These are phyloP conservation scores for Lupinus albus DNA, from an alignment of 306 rosid species.

Conservation along the genomic window DNA sequence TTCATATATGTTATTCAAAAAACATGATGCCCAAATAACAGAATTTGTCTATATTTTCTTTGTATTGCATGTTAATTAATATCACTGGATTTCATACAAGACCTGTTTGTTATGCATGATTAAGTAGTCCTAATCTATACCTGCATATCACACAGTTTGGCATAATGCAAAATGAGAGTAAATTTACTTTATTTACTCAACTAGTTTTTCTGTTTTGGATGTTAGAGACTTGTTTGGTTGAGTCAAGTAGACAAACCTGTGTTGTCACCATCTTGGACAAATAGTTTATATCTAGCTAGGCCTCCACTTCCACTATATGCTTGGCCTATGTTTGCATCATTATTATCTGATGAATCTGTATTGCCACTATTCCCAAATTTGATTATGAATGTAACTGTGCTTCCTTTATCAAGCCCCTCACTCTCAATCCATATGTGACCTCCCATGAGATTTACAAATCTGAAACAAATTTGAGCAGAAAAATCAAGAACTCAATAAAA, in stretches of 20 bases:
- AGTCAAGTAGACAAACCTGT: slow-evolving; percentile 51
- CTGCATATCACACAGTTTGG: slow-evolving; percentile 38
- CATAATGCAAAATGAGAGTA: slow-evolving; percentile 38
- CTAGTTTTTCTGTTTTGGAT: slow-evolving; percentile 10
- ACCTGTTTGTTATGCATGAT: slow-evolving; percentile 35
- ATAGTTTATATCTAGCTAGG: slow-evolving; percentile 57
- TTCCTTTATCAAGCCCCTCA: slow-evolving; percentile 79
- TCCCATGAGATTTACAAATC: slow-evolving; percentile 95
- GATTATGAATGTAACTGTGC: slow-evolving; percentile 63
- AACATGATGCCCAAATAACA: no score
- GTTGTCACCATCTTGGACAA: slow-evolving; percentile 48
- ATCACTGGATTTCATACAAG: slow-evolving; percentile 15
- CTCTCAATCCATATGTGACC: slow-evolving; percentile 94
- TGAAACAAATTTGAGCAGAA: slow-evolving; percentile 44
- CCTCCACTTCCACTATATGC: slow-evolving; percentile 70
- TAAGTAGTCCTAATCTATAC: slow-evolving; percentile 30
- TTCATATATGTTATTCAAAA: no score
- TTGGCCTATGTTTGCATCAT: slow-evolving; percentile 44
- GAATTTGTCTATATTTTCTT: not conserved
- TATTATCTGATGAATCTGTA: slow-evolving; percentile 51
- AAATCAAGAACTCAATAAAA: slow-evolving; percentile 30
- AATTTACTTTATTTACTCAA: slow-evolving; percentile 20
- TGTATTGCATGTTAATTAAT: slow-evolving; percentile 24
- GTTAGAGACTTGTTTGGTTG: slow-evolving; percentile 67
- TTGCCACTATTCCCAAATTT: slow-evolving; percentile 70